Conservation (phyloP, 139 green algal species). For the Eudorina sp. region DNA sequence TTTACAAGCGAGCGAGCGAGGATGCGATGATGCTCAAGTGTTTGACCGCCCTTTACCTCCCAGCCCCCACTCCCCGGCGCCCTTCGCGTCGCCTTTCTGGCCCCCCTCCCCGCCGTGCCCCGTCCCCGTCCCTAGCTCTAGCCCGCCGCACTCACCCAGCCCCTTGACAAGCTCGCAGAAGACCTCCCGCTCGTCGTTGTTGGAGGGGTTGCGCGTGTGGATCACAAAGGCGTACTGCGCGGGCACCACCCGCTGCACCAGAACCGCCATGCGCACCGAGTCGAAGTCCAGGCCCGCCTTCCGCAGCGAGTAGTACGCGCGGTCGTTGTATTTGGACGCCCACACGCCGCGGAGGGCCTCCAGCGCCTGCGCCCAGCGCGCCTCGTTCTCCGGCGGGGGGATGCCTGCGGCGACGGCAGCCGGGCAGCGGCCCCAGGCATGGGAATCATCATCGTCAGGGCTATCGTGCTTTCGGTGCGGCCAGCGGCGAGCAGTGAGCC, state of each 20-base stretch:
- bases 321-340: conserved; percentile 99
- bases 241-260: conserved; percentile 94
- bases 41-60: no score
- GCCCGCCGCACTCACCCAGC: conserved; percentile 80
- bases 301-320: conserved; percentile 84
- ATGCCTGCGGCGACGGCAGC: no score
- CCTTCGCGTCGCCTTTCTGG: no score
- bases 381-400: conserved; percentile 77
- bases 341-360: conserved; percentile 91
- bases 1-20: no score
- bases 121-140: no score
- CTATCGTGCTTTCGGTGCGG: no score
- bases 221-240: conserved; percentile 98
- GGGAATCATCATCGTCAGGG: no score
- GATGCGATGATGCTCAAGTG: no score
- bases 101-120: neutral
- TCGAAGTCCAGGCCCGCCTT: conserved; percentile 92
- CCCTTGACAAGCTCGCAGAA: conserved; percentile 97
- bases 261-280: conserved; percentile 97
- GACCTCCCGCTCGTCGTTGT: conserved; percentile 86
- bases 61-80: no score
- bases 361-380: conserved; percentile 80
- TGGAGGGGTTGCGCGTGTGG: conserved; percentile 97
- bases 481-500: no score
- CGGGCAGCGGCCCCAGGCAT: no score